phyloP scores from a whole-genome alignment of 306 rosid genomes.

The Castanea sativa region DNA sequence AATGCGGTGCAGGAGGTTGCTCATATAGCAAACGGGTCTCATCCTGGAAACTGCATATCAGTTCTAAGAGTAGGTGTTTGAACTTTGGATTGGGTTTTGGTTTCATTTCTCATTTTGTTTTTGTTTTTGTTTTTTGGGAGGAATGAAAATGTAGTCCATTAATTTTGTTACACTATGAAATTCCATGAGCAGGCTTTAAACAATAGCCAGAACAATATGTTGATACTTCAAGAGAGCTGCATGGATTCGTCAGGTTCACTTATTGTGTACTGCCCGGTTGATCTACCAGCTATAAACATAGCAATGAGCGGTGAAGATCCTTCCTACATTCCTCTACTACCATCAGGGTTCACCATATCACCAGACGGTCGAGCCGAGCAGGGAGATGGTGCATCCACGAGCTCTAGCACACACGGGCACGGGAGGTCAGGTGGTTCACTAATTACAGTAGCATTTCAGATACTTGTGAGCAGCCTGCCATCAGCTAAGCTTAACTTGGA shows the following conservation, averaged over 20 bases:
- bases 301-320: constrained; percentile 97
- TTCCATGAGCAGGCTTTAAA: constrained; percentile 53
- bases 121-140: too few relatives aligned
- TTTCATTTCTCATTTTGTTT: too few relatives aligned
- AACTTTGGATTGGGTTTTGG: background rate
- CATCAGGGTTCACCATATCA: constrained; percentile 77
- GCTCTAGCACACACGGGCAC: constrained; percentile 35
- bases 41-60: constrained; percentile 90
- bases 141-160: background rate
- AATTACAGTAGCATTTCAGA: constrained; percentile 81
- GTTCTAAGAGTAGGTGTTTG: constrained; percentile 66
- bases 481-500: constrained; percentile 81
- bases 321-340: constrained; percentile 75
- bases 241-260: constrained; percentile 82
- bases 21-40: constrained; percentile 88
- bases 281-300: constrained; percentile 71
- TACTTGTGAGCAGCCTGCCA: constrained; percentile 78
- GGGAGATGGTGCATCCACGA: constrained; percentile 59
- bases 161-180: background rate
- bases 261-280: constrained; percentile 85
- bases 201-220: constrained; percentile 85
- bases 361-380: constrained; percentile 54
- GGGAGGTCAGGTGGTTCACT: constrained; percentile 53
- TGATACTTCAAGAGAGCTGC: constrained; percentile 97
- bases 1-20: constrained; percentile 91